Base-by-base conservation (phyloP, 257 asterid species). In the Vinca minor region DNA sequence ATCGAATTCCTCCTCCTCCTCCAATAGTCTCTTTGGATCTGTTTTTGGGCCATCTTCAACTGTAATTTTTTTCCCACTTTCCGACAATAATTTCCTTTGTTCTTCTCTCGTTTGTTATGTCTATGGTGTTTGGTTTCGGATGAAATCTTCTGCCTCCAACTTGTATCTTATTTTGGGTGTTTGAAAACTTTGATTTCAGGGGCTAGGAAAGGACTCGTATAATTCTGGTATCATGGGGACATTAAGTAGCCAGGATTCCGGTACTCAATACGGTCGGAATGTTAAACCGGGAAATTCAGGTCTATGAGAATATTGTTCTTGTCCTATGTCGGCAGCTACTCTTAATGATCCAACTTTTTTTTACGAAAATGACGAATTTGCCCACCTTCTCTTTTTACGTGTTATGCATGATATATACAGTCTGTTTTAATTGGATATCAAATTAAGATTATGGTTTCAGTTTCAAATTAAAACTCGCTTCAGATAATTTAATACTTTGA, bases 1-100 rank as follows among this genome's bases (percentile, higher is more conserved):
- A 11, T 71, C 88, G 4, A n/a, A n/a, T n/a, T n/a, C n/a, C n/a
- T n/a, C n/a, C n/a, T 56, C 80, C 39, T 59, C 77, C 1, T 54
- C 81, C 29, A 26, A 70, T 2, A 73, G 73, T 23, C 80, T 66
- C 76, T 88, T 86, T 66, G 84, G 75, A 18, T 76, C 95, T 20
- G 83, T 88, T 72, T 86, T 88, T 70, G 93, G 85, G 44, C 86
- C 90, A 42, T 68, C 86, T 34, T 59, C 81, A 15, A 78, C 71
- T 88, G 95, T 85, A 85, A 1, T 36, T 41, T 17, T 54, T 54
- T n/a, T n/a, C n/a, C 26, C 18, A 3, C 1, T 26, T 25, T 1
- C 34, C 58, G 4, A 0, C 17, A 1, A 12, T 34, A 34, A 3
- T 26, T 26, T 1, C 46, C 13, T 41, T 12, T n/a, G 0, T 41